Percentiles rank a stretch among this genome's conserved stretches.
Conservation (phyloP, 495 filamentous ascomycete genomes). For the Neurospora sp. region DNA sequence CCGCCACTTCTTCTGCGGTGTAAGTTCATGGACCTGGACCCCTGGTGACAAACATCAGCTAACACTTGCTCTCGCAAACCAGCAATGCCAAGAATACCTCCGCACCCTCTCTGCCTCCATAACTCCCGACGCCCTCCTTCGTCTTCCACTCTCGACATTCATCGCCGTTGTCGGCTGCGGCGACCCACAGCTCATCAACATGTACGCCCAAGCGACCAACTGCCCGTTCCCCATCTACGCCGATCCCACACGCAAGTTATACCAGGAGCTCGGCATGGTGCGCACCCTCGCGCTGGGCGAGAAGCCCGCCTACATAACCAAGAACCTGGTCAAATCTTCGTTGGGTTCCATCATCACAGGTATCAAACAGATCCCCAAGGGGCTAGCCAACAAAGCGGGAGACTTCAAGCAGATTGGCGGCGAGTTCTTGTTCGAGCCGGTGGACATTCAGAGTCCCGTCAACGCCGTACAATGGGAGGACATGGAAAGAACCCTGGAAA, state of each 20-base stretch:
- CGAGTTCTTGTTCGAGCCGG: constrained; percentile 68
- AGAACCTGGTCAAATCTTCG: constrained; percentile 33
- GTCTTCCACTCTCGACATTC: constrained; percentile 47
- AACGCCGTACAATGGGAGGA: constrained; percentile 18
- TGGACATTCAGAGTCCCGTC: constrained; percentile 22
- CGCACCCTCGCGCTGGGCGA: constrained; percentile 50
- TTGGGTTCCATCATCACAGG: constrained; percentile 45
- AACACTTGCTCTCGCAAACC: not conserved
- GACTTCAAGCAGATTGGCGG: constrained; percentile 66
- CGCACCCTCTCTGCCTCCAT: constrained; percentile 50
- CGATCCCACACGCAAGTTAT: constrained; percentile 61
- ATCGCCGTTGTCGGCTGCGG: constrained; percentile 75
- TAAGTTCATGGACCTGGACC: constrained; percentile 32
- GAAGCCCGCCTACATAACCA: constrained; percentile 56
- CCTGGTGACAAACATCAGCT: constrained; percentile 1
- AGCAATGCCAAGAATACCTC: constrained; percentile 71
- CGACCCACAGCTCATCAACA: constrained; percentile 57
- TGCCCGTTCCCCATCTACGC: constrained; percentile 77
- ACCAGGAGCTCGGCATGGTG: constrained; percentile 62
- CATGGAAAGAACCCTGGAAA: constrained; percentile 10
- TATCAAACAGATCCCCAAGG: constrained; percentile 40
- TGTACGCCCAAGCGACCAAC: constrained; percentile 50
- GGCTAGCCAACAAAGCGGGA: constrained; percentile 54
- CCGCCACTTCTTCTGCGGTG: constrained; percentile 84
- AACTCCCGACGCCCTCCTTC: constrained; percentile 43